Base-by-base conservation (phyloP, 306 rosid species). In the Vicia faba region DNA sequence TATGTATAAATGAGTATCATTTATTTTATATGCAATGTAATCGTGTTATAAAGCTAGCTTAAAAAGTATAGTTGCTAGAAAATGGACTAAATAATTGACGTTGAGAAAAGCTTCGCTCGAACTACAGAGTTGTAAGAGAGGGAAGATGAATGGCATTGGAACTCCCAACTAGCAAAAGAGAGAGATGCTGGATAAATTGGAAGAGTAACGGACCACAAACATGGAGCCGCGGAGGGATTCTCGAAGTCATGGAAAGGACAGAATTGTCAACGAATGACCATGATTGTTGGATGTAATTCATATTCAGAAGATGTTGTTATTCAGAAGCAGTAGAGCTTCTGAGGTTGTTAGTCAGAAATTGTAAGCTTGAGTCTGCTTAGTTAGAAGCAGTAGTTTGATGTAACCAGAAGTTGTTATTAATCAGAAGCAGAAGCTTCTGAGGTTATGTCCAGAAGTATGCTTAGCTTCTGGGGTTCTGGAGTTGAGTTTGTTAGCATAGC, bases 21-120 rank as follows among this genome's bases (percentile, higher is more conserved):
- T 14, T 31, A 36, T 60, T 60, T 36, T 18, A 35, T 16, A 60
- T 36, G 31, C 66, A 60, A 36, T 60, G 16, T 60, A 60, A 9
- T 36, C 0, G 20, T 59, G 65, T 36, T 35, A 60, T 35, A 60
- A 36, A 35, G 14, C 65, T 36, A 60, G 65, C 66, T 60, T 60
- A 38, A 11, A 39, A 10, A 11, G 66, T 60, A 14, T 14, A 16
- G 65, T 60, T 60, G 65, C 26, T 10, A 49, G 26, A 49, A 49
- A 49, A 49, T 49, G 12, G 55, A 18, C 55, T 49, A 13, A 49
- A 49, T 18, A 10, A 49, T 18, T 49, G 38, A 33, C 7, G 28
- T 8, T 18, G 26, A 18, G 28, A 49, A 28, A 49, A 8, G 18
- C 50, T 45, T 45, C 7, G 50, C 50, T 45, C 19, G 0, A 45